Conservation (phyloP, 2,329 filamentous ascomycete genomes). For the Ceratocystis harringtonii region DNA sequence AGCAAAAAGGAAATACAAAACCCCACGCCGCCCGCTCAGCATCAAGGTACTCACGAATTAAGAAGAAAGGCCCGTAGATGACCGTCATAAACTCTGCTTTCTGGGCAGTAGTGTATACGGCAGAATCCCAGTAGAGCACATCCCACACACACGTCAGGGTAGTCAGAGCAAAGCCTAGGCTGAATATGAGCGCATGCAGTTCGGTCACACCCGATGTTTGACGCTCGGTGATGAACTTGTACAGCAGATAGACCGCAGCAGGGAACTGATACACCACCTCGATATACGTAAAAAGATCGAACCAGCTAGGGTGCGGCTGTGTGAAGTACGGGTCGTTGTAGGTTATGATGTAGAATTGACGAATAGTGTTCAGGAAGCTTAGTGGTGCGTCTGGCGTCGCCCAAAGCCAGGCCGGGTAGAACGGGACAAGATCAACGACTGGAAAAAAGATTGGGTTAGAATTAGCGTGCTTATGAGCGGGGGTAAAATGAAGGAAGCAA, state of each 20-base stretch:
- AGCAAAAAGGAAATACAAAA: neutral
- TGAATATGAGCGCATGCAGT: slow-evolving; percentile 37
- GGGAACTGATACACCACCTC: slow-evolving; percentile 39
- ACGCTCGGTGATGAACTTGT: slow-evolving; percentile 24
- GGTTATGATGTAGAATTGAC: slow-evolving; percentile 31
- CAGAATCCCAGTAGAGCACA: slow-evolving; percentile 34
- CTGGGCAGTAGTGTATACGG: slow-evolving; percentile 29
- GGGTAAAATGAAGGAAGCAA: neutral
- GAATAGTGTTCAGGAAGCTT: slow-evolving; percentile 32
- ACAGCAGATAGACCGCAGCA: slow-evolving; percentile 33
- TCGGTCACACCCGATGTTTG: slow-evolving; percentile 27
- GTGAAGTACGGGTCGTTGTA: slow-evolving; percentile 38
- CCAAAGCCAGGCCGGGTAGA: slow-evolving; percentile 37
- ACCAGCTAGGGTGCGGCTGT: slow-evolving; percentile 32
- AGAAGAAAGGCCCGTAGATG: slow-evolving; percentile 37
- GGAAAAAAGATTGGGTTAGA: neutral
- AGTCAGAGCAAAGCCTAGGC: slow-evolving; percentile 36
- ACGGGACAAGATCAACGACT: slow-evolving; percentile 40
- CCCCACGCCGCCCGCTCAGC: no score
- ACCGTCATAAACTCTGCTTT: slow-evolving; percentile 34
- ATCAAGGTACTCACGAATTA: slow-evolving; percentile 33
- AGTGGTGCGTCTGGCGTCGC: slow-evolving; percentile 29
- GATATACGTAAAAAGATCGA: slow-evolving; percentile 35
- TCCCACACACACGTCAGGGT: slow-evolving; percentile 38
- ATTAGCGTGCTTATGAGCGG: neutral